Base-by-base conservation (phyloP, 139 green algal genomes). In the Spirogloea muscicola region DNA sequence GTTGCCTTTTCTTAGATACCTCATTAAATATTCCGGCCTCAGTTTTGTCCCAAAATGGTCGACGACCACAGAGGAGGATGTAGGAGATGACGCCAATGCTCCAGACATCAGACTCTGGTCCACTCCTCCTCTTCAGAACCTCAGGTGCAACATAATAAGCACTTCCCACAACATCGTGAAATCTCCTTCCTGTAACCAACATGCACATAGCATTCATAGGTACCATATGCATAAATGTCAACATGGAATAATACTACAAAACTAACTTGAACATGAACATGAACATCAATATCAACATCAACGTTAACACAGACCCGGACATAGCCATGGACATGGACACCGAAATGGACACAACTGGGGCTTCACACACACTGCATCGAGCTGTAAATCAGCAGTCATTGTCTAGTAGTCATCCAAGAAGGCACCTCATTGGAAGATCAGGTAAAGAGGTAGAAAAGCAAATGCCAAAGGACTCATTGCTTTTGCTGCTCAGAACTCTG, bases 61-160 rank as follows among this genome's bases (percentile, higher is more conserved):
- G 72, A 38, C 51, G 27, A 37, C 71, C 77, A 42, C 83, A 80
- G 34, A 90, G 71, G 36, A 90, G 63, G 38, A 90, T 89, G 81
- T 91, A 91, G 52, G 85, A 82, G 21, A 91, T 87, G 38, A 91
- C 87, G 27, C 87, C 87, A 43, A 85, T 65, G 18, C 79, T 88
- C 87, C 87, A 91, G 25, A 91, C 76, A 73, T 91, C 87, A n/a
- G 83, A 71, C 58, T 69, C 61, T 27, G 78, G 80, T 39, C 58
- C 67, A 43, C 86, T 89, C 37, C 68, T 62, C 9, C 69, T 36
- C 40, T 66, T 61, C 43, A 90, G 74, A 27, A 90, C 88, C 77
- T 94, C 89, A 10, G 88, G 88, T 0, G 88, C 88, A 10, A 92
- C 88, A 58, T 92, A 92, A 76, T 89, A 92, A 0, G 88, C 84